Evolutionary conservation across 768 basidiomycete species (phyloP), one percentile per base, ranked within the genome.

Genomic region (Tricholoma sp.): DNA sequence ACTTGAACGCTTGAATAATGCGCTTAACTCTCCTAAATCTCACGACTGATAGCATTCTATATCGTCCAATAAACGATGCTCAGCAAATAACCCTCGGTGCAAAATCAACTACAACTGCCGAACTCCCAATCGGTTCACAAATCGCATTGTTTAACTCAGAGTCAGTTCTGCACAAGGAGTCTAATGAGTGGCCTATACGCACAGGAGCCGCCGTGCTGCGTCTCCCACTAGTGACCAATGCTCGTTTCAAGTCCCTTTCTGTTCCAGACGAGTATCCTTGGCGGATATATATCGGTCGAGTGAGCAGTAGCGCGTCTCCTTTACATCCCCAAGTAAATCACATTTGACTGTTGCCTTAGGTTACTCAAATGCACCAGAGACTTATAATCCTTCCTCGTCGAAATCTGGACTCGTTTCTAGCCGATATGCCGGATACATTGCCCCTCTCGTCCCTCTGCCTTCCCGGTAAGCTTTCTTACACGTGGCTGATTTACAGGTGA

Each of bases 381-480:
- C 60, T 93, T 13, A 61, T 84, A 4, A 74, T 92, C 18, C 66
- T 93, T 32, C 80, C 82, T n/a, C 76, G 72, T 44, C 76, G 91
- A 55, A 73, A 83, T 54, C 65, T 84, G 52, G 73, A 80, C 5
- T 78, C 81, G 2, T 94, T 77, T 58, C 58, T 80, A 50, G 72
- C 79, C 10, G 72, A 80, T 32, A 73, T 96, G 48, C 86, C 91
- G 2, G 86, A 94, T 67, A 65, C 72, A 2, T 71, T 81, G 0
- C 79, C 86, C 6, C 71, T 96, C 29, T 91, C 89, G 8, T 86
- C 86, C 18, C 65, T 94, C n/a, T 70, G 83, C 57, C 77, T 96
- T 33, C 92, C 93, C 54, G 94, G 91, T 80, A 69, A 60, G 73
- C 80, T 29, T 33, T 20, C 56, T 15, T 62, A 64, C 12, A 45